phyloP scores from a whole-genome alignment of 192 early-diverging fungal genomes.

The Oehlia diaphana region DNA sequence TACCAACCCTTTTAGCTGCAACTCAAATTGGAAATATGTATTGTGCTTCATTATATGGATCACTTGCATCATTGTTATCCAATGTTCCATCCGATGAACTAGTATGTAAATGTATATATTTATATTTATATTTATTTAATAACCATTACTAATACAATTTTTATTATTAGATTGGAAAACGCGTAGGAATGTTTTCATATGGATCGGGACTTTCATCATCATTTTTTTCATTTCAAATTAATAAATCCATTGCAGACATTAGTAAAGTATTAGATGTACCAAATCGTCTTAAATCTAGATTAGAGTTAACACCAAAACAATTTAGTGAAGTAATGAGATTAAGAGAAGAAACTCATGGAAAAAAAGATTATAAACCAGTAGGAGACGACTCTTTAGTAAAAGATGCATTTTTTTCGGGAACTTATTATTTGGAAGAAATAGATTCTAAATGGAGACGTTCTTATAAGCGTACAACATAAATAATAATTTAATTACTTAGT shows the following conservation, averaged over 20 bases:
- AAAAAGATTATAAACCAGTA: slow-evolving; percentile 76
- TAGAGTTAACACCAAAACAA: slow-evolving; percentile 68
- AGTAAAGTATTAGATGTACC: slow-evolving; percentile 63
- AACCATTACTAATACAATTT: not conserved
- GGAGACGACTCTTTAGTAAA: slow-evolving; percentile 61
- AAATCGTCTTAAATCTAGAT: slow-evolving; percentile 72
- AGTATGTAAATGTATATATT: slow-evolving; percentile 21
- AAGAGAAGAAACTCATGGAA: slow-evolving; percentile 85
- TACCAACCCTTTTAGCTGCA: slow-evolving; percentile 74
- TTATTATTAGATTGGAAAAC: slow-evolving; percentile 64
- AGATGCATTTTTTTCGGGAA: slow-evolving; percentile 66
- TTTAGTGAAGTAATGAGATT: slow-evolving; percentile 83
- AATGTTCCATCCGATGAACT: slow-evolving; percentile 68
- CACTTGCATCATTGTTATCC: slow-evolving; percentile 80
- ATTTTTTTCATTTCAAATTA: slow-evolving; percentile 89
- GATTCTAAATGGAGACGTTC: slow-evolving; percentile 91
- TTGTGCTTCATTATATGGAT: slow-evolving; percentile 58
- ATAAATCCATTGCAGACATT: slow-evolving; percentile 62
- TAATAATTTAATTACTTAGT: not conserved
- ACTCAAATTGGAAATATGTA: slow-evolving; percentile 97
- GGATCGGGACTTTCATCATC: slow-evolving; percentile 95
- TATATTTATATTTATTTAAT: not conserved
- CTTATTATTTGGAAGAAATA: slow-evolving; percentile 86
- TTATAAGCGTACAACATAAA: slow-evolving; percentile 66
- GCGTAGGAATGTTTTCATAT: slow-evolving; percentile 90